Evolutionary conservation across 495 filamentous ascomycete genomes (phyloP).

Genomic region (Tuber magnatum): DNA sequence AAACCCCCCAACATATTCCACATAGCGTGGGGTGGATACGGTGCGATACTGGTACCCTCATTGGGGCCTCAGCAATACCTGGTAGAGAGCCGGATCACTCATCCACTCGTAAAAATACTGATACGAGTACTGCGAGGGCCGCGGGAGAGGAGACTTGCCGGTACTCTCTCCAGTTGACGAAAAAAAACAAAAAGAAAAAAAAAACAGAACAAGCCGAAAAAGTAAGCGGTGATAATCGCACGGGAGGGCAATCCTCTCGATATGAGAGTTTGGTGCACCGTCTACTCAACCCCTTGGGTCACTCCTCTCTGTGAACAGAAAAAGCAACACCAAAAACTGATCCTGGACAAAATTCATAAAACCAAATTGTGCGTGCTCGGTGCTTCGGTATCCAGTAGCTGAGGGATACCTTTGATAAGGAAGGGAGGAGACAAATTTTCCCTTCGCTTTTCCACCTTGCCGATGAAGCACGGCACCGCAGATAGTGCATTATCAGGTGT

Average conservation of each 20-base stretch:
- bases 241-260: constrained; percentile 14
- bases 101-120: background rate
- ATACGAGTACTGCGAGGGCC: background rate
- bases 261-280: constrained; percentile 30
- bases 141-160: background rate
- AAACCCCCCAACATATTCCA: background rate
- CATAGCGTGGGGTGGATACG: constrained; percentile 2
- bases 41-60: background rate
- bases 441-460: background rate
- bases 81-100: background rate
- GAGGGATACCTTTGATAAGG: background rate
- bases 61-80: background rate
- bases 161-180: background rate
- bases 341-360: background rate
- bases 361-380: background rate
- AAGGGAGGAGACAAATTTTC: background rate
- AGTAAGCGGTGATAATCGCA: constrained; percentile 15
- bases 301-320: constrained; percentile 22
- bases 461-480: background rate
- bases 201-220: constrained; percentile 15
- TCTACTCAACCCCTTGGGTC: constrained; percentile 30
- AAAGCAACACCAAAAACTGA: constrained; percentile 17
- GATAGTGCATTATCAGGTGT: constrained; percentile 1
- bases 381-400: background rate
- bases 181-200: constrained; percentile 14